Evolutionary conservation across 2,329 filamentous ascomycete species (phyloP), one percentile per base, ranked within the genome.

Genomic region (Xylaria sp.): DNA sequence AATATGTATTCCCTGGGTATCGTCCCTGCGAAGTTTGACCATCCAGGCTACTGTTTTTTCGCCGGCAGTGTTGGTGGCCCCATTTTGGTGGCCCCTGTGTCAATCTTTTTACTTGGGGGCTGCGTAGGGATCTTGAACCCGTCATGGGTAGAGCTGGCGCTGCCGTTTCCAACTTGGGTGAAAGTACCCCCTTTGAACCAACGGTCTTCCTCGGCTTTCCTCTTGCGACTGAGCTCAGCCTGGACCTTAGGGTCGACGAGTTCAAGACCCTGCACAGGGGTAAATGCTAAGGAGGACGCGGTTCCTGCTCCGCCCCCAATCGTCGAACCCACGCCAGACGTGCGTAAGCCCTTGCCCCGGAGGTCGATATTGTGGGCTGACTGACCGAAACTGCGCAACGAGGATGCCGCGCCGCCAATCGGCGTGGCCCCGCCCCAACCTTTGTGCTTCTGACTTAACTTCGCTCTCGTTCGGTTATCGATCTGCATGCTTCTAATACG

Each of bases 121-220:
- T 65, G 64, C 21, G 17, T 55, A 17, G 95, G 94, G 47, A 97
- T 91, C 80, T 94, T 97, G 86, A 98, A 97, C 0, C 89, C 91
- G 11, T 85, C 88, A 59, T 85, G 85, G 54, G 77, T 59, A 71
- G 71, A 70, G 56, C 69, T 74, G 27, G 75, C 75, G 17, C 77
- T 74, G 17, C 77, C 79, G 14, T 77, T 77, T 11, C 66, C 89
- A 64, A 97, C 88, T 79, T 98, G 94, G 8, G 96, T 98, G 77
- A 99, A 99, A 0, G 93, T 94, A n/a, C 96, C 96, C 55, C 93
- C 93, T 81, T 96, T 97, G 84, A 99, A 99, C 91, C 94, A 99
- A 45, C 93, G 86, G 78, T 98, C 95, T 78, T 97, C 93, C 71
- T 98, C 96, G 0, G 93, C 94, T 79, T 97, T 97, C 71, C 94